Base-by-base conservation (phyloP, 331 rosid genomes). In the Erythrophleum ivorense region DNA sequence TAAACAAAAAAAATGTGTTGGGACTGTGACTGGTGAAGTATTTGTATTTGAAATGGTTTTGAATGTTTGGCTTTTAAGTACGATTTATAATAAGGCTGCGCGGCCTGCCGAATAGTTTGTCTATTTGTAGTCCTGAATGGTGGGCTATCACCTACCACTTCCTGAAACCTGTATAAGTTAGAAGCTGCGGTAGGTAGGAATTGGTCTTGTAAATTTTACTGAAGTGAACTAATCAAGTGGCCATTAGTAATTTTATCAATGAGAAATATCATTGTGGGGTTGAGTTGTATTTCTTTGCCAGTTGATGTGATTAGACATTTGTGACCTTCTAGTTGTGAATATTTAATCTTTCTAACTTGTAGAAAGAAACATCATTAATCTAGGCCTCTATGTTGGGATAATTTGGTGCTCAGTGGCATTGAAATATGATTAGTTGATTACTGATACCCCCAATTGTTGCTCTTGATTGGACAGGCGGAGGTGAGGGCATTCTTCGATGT, bases 401-500 rank as follows among this genome's bases (percentile, higher is more conserved):
- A 63, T 65, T 65, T 36, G 77, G 45, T 63, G 16, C 18, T 14
- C 33, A 49, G n/a, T 18, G 21, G 52, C 9, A 60, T 16, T 15
- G 66, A 29, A 52, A 80, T 16, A 13, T 38, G 31, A 36, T 64
- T 15, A 14, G 21, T 64, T 38, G 78, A 55, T 85, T 57, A 66
- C 31, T 85, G 81, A 80, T 55, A 62, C 54, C 53, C 43, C 77
- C n/a, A 29, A 83, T 12, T 60, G 53, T 58, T 46, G 14, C 19
- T 36, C 18, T 66, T 79, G 1, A 76, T 80, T 77, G 82, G 16
- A 38, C 94, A 94, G 99, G 94, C 97, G 1, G 99, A 96, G 90
- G 98, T 96, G 87, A 93, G 94, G 83, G 99, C 99, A 11, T 96
- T 96, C 91, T 96, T 96, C 6, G 99, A 96, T 46, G 98, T 96